Percentiles rank a stretch among this genome's conserved stretches.
These are phyloP conservation scores for Uronychia setigera DNA, from an alignment of 73 alveolate genomes.

Conservation along the genomic window DNA sequence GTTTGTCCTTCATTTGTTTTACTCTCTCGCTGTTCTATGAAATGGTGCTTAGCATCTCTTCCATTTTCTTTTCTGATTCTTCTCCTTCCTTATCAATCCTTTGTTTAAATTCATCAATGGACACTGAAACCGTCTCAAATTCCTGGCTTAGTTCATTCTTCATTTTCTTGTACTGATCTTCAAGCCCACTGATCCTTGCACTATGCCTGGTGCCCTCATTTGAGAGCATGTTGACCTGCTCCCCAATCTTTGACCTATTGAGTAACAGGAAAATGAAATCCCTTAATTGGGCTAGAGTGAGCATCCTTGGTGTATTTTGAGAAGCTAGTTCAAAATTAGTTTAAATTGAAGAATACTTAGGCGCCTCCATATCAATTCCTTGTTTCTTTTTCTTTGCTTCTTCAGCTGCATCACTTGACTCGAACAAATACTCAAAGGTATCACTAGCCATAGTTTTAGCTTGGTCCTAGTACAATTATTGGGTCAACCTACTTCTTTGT, in stretches of 20 bases:
- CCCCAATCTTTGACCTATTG: neutral
- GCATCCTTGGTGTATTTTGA: neutral
- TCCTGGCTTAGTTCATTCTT: neutral
- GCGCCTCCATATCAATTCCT: neutral
- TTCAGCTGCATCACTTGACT: neutral
- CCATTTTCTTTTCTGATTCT: slow-evolving; percentile 17
- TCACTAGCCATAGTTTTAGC: neutral
- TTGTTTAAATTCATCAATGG: neutral
- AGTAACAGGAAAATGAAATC: neutral
- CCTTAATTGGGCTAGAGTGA: neutral
- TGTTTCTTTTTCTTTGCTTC: neutral
- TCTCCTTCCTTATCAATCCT: neutral
- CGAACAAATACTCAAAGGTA: neutral
- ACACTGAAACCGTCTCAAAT: neutral
- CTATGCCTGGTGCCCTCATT: neutral
- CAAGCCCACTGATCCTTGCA: neutral
- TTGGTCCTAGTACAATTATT: no score
- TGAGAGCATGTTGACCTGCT: neutral
- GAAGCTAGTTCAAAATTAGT: neutral
- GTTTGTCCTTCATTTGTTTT: slow-evolving; percentile 10
- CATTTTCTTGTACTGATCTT: neutral
- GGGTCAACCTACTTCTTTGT: no score
- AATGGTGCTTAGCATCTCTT: slow-evolving; percentile 10
- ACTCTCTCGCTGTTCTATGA: slow-evolving; percentile 9
- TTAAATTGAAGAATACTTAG: neutral